These are phyloP conservation scores for Clavispora carvajalis DNA, from an alignment of 805 yeast species.

Conservation along the genomic window DNA sequence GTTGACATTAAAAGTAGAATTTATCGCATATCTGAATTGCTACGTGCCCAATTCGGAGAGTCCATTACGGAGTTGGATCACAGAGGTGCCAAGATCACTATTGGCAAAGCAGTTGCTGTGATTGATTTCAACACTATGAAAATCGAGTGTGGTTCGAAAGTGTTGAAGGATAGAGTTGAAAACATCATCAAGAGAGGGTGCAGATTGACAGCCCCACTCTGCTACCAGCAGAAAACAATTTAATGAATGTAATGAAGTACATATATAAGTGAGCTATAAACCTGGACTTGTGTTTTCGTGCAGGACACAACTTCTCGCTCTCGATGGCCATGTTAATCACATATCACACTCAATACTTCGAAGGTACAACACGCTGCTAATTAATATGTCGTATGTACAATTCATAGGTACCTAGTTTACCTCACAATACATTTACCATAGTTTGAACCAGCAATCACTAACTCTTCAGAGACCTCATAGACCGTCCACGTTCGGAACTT, in stretches of 20 bases:
- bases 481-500: slow-evolving; percentile 74
- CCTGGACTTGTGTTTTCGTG: neutral
- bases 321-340: slow-evolving; percentile 1
- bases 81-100: slow-evolving; percentile 54
- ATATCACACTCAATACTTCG: neutral
- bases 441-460: slow-evolving; percentile 16
- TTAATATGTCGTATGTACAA: slow-evolving; percentile 16
- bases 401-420: too few species aligned
- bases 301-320: slow-evolving; percentile 1
- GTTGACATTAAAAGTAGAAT: slow-evolving; percentile 28
- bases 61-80: slow-evolving; percentile 40
- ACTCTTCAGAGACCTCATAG: slow-evolving; percentile 53
- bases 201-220: slow-evolving; percentile 78
- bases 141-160: slow-evolving; percentile 68
- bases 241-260: slow-evolving; percentile 1
- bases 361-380: neutral
- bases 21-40: slow-evolving; percentile 52
- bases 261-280: neutral
- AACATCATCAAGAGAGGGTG: slow-evolving; percentile 75
- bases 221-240: slow-evolving; percentile 33
- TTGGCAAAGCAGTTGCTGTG: slow-evolving; percentile 72
- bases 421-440: too few species aligned
- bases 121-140: slow-evolving; percentile 60
- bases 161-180: slow-evolving; percentile 75
- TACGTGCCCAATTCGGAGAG: slow-evolving; percentile 87